Evolutionary conservation across 305 asterid species (phyloP), one percentile per base, ranked within the genome.

Genomic region (Ajuga reptans): DNA sequence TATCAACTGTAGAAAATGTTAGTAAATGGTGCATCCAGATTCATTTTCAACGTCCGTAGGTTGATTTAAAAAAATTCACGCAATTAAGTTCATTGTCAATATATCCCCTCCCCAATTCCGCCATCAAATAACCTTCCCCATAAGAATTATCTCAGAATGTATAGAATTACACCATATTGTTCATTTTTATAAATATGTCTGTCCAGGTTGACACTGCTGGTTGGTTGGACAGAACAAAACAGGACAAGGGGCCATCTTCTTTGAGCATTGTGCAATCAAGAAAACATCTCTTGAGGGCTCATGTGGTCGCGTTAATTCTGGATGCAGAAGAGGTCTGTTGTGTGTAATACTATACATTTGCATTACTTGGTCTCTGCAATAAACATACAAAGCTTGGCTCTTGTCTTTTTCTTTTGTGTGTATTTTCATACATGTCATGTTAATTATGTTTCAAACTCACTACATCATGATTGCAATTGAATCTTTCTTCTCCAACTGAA

Each of bases 141-240:
- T 9, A 9, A 37, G 10, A 6, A 36, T 9, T 66, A 4, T 71
- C 37, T 71, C 5, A 0, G 54, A 49, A 14, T 39, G 16, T 64
- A n/a, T 52, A 27, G 6, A 51, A 62, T 41, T 9, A 10, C 29
- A 33, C n/a, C 49, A 29, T 15, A 52, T 37, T 36, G 8, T 33
- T 37, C 65, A 46, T 31, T 53, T 57, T 54, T 31, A 56, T 52
- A 52, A 52, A 17, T 77, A 39, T 77, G 72, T 42, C 56, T 63
- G 66, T 75, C 82, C 83, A 91, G 98, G 98, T 92, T 72, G 98
- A 90, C 79, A 92, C 98, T 10, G 97, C 98, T 61, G 98, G 98
- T 72, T 92, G 98, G 98, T 77, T 92, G 86, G 97, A 83, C 68
- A 87, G 98, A 82, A 89, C 95, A 61, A 86, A 84, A 80, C 96